These are phyloP conservation scores for Microcera coccophila DNA, from an alignment of 2,329 filamentous ascomycete species.

Conservation along the genomic window DNA sequence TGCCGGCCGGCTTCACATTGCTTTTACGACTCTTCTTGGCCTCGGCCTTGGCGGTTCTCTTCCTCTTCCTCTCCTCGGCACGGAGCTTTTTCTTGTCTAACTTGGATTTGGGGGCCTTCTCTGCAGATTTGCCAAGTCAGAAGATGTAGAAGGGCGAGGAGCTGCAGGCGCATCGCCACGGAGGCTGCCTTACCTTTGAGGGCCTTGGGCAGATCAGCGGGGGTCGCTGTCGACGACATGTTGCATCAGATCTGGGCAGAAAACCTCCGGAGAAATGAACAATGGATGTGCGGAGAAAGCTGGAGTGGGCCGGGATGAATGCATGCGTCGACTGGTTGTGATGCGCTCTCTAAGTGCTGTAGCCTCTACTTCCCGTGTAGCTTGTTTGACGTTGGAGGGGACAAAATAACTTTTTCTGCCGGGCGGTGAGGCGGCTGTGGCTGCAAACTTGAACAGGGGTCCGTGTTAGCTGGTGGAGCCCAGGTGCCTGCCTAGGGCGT, in stretches of 20 bases:
- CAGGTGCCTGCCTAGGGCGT: too few relatives aligned
- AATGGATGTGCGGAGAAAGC: neutral
- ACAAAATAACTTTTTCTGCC: slow-evolving; percentile 29
- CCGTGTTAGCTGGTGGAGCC: neutral
- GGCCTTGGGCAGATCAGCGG: slow-evolving; percentile 16
- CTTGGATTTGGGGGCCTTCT: slow-evolving; percentile 13
- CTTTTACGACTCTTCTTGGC: slow-evolving; percentile 38
- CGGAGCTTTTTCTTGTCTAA: slow-evolving; percentile 12
- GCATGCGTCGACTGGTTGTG: neutral
- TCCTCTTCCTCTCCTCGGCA: slow-evolving; percentile 32
- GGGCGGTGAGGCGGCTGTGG: slow-evolving; percentile 23
- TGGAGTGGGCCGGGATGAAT: neutral
- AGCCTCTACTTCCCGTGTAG: neutral
- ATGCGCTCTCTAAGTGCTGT: neutral
- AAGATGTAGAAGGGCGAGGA: neutral
- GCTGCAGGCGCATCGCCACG: neutral
- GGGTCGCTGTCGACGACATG: slow-evolving; percentile 15
- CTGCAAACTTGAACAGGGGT: neutral
- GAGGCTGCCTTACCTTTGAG: slow-evolving; percentile 14
- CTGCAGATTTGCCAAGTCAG: slow-evolving; percentile 5
- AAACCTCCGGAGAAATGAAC: neutral
- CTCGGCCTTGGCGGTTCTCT: slow-evolving; percentile 34
- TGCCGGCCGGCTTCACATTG: slow-evolving; percentile 29
- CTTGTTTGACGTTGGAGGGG: slow-evolving; percentile 2
- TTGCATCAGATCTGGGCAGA: slow-evolving; percentile 3